Base-by-base conservation (phyloP, 768 basidiomycete species). In the Pleurotus tuoliensis region DNA sequence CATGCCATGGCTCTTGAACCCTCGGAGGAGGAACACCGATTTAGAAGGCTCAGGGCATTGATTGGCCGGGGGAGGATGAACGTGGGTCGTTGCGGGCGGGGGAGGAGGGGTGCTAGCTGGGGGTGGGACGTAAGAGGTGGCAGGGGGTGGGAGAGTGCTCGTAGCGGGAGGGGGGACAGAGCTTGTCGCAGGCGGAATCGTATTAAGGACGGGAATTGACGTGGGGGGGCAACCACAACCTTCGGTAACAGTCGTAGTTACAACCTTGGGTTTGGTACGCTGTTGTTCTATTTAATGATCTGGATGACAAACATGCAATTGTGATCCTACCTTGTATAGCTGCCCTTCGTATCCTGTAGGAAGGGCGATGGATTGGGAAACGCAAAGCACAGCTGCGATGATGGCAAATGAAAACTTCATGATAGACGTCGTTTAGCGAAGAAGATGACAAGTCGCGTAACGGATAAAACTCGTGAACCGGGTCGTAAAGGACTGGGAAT, bases 291-390 rank as follows among this genome's bases (percentile, higher is more conserved):
- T 34, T 34, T 34, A 34, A 9, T 3, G 0, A 34, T 4, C 8
- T 11, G 30, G 11, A 34, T 9, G 1, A 34, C 2, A 9, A 34
- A 34, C 8, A 34, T 34, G 30, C 8, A 34, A 3, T 7, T 5
- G 20, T 13, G n/a, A 8, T 20, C 30, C 11, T 53, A 53, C 51
- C 51, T 53, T 53, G 24, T 40, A 13, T 5, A 41, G 12, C 41
- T 53, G 51, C 38, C 51, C 51, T 53, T 41, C 51, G 39, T 53
- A 53, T n/a, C 51, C 51, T 13, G 51, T 53, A 53, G 51, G 51
- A 53, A 53, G 51, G 39, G 51, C 51, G 8, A 53, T 15, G n/a
- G 24, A 37, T 41, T 53, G 37, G 22, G 51, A 41, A n/a, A 39
- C 20, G 39, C 51, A 53, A 20, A 53, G 51, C 39, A 53, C 37